Percentiles rank a stretch among this genome's conserved stretches.
Conservation (phyloP, 2,329 filamentous ascomycete species). For the Botrytis galanthina region DNA sequence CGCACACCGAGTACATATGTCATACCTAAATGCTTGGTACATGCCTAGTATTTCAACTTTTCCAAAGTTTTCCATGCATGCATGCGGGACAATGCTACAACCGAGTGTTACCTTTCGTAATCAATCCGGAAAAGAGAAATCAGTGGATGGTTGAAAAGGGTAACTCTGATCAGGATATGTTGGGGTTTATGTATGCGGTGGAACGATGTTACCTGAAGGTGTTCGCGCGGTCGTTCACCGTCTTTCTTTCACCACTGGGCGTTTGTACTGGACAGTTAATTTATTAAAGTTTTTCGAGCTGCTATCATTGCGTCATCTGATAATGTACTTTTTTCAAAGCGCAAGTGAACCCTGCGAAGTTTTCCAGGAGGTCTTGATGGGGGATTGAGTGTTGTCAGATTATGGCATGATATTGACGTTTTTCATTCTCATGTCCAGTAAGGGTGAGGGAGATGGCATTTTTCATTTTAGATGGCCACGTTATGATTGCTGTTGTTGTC, state of each 20-base stretch:
- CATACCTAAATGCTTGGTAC: background rate
- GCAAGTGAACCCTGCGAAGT: background rate
- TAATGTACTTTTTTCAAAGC: background rate
- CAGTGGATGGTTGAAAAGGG: background rate
- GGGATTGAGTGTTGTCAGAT: background rate
- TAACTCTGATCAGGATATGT: background rate
- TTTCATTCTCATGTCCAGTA: background rate
- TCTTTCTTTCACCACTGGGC: background rate
- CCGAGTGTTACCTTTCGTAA: background rate
- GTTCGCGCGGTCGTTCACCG: conserved; percentile 3
- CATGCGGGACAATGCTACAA: background rate
- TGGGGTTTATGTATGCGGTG: background rate
- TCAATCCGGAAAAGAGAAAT: background rate
- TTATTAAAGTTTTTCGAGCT: background rate
- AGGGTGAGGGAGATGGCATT: background rate
- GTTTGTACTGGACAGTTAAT: background rate
- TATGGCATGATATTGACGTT: background rate
- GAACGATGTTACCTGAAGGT: background rate
- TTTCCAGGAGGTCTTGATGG: background rate
- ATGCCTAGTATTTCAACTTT: background rate
- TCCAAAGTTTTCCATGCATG: background rate
- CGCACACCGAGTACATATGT: conserved; percentile 4
- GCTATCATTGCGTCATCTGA: conserved; percentile 1
- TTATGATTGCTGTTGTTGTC: background rate
- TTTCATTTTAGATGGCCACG: background rate